A percentile compares a stretch with the other conserved stretches of the same genome.
Conservation (phyloP, 352 stramenopile species). For the Phytophthora pistaciae region DNA sequence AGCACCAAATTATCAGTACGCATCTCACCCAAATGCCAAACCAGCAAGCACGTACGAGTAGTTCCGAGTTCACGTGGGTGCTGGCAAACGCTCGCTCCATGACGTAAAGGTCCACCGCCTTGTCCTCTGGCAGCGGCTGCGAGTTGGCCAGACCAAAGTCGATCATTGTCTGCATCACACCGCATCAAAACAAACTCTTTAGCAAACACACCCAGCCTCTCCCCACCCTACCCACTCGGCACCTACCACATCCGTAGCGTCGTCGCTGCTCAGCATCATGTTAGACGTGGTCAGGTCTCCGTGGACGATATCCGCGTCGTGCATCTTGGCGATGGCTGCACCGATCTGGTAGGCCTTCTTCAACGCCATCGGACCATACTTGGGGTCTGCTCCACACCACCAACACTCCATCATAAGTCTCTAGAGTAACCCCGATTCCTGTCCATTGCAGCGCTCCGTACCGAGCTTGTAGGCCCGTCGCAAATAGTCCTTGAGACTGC, state of each 20-base stretch:
- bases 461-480: conserved; percentile 60
- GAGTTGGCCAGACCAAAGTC: conserved; percentile 89
- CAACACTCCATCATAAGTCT: conserved; percentile 8
- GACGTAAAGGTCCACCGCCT: conserved; percentile 94
- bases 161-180: conserved; percentile 71
- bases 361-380: conserved; percentile 61
- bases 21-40: background rate
- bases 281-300: conserved; percentile 96
- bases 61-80: conserved; percentile 89
- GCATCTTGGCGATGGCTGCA: conserved; percentile 91
- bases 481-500: conserved; percentile 81
- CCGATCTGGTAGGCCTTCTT: conserved; percentile 88
- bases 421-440: too few species aligned
- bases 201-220: background rate
- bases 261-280: conserved; percentile 87
- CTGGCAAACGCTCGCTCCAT: conserved; percentile 94
- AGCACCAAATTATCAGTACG: background rate
- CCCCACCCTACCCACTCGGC: background rate
- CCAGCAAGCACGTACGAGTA: conserved; percentile 55
- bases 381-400: conserved; percentile 40
- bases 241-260: conserved; percentile 73
- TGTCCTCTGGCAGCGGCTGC: conserved; percentile 89
- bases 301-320: conserved; percentile 93
- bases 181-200: background rate
- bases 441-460: conserved; percentile 14